These are phyloP conservation scores for Cladophialophora exuberans DNA, from an alignment of 2,329 filamentous ascomycete genomes.

Conservation along the genomic window DNA sequence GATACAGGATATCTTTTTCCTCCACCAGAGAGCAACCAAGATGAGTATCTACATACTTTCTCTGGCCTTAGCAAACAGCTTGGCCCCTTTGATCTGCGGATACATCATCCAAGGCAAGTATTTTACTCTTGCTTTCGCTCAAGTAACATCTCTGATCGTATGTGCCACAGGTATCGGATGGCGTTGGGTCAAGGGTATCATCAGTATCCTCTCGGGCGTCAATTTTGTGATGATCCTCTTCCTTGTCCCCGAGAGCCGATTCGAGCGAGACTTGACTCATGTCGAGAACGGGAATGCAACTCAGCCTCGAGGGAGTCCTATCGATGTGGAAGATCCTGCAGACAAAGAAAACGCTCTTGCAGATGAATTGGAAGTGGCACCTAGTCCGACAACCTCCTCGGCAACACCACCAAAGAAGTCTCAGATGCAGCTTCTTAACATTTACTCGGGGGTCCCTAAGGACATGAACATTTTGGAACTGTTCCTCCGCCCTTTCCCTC, in stretches of 20 bases:
- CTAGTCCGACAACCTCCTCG: not conserved
- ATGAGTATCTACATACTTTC: constrained; percentile 42
- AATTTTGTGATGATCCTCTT: constrained; percentile 39
- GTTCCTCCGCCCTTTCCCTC: not conserved
- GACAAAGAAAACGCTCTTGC: not conserved
- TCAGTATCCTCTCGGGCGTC: constrained; percentile 37
- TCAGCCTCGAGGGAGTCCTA: constrained; percentile 1
- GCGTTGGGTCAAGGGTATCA: constrained; percentile 44
- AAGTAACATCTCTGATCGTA: not conserved
- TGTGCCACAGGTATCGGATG: constrained; percentile 34
- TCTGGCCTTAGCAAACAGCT: constrained; percentile 40
- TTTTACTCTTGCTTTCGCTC: not conserved
- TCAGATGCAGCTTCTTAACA: not conserved
- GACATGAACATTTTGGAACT: not conserved
- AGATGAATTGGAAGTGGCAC: not conserved
- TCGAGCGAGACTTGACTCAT: constrained; percentile 25
- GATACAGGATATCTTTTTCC: constrained; percentile 1
- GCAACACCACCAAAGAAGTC: not conserved
- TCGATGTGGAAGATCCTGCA: not conserved
- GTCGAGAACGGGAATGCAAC: not conserved
- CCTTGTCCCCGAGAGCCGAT: constrained; percentile 41
- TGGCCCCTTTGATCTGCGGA: constrained; percentile 42
- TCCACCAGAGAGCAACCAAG: constrained; percentile 25
- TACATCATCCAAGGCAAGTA: constrained; percentile 36
- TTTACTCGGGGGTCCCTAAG: not conserved